Percentiles rank a stretch among this genome's conserved stretches.
Conservation (phyloP, 73 alveolate species). For the Tetrahymena malaccensis region DNA sequence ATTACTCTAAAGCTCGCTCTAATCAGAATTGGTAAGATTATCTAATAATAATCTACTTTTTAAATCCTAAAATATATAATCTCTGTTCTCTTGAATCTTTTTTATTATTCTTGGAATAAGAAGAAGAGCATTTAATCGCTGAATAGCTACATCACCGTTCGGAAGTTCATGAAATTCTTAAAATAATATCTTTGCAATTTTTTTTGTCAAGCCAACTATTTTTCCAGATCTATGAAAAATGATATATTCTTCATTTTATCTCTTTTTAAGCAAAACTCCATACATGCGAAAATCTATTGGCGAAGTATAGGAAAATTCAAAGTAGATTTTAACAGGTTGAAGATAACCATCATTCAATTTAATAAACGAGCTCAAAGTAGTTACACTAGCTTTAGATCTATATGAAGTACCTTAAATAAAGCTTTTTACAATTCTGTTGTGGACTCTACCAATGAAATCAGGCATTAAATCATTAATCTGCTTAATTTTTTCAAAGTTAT, state of each 20-base stretch:
- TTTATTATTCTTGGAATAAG: not conserved
- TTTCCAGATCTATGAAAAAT: not conserved
- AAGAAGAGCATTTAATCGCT: not conserved
- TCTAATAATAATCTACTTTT: not conserved
- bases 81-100: not conserved
- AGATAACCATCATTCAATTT: not conserved
- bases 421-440: not conserved
- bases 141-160: not conserved
- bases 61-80: not conserved
- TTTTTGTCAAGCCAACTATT: not conserved
- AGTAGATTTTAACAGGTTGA: not conserved
- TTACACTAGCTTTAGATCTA: not conserved
- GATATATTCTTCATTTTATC: not conserved
- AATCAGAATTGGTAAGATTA: not conserved
- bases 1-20: not conserved
- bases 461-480: not conserved
- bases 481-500: not conserved
- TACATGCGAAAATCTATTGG: not conserved
- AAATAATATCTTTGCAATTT: not conserved
- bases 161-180: not conserved
- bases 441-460: not conserved
- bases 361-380: not conserved
- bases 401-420: not conserved
- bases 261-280: not conserved
- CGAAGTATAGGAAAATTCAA: not conserved